Conservation (phyloP, 228 moss, liverwort and hornwort species). For the Sphagnum fallax region DNA sequence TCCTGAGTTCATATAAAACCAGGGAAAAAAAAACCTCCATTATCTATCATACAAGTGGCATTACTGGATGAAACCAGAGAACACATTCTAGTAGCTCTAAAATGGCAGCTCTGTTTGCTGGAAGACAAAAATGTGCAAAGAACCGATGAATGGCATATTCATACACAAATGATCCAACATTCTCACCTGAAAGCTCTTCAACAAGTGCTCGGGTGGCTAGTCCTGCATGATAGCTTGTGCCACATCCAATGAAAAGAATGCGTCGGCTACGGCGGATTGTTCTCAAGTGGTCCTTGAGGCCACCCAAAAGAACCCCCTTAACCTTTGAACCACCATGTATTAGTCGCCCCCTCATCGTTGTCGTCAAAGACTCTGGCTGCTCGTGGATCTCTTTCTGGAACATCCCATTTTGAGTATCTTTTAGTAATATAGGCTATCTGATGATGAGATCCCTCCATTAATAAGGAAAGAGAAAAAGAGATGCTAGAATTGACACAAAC, state of each 20-base stretch:
- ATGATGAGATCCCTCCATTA: not conserved
- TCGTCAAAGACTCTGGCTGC: conserved; percentile 97
- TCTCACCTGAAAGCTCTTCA: conserved; percentile 95
- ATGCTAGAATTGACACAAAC: not conserved
- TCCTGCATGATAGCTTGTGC: conserved; percentile 96
- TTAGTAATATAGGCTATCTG: not conserved
- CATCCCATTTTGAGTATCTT: not conserved
- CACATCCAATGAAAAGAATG: conserved; percentile 95
- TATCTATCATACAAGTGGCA: not conserved
- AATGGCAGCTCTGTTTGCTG: not conserved
- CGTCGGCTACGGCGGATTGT: conserved; percentile 88
- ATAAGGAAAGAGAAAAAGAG: not conserved
- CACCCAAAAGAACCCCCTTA: conserved; percentile 91
- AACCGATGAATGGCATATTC: too few species aligned
- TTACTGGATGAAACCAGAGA: not conserved
- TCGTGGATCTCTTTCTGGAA: conserved; percentile 92
- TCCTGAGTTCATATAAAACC: conserved; percentile 33
- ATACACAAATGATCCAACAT: not conserved
- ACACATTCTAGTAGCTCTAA: not conserved
- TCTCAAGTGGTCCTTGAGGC: conserved; percentile 84
- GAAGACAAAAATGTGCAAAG: too few species aligned
- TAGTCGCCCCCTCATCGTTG: conserved; percentile 94
- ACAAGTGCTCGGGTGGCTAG: conserved; percentile 86
- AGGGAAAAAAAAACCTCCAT: not conserved
- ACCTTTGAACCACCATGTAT: conserved; percentile 73